Evolutionary conservation across 1,284 basidiomycete species (phyloP), one percentile per base, ranked within the genome.

Genomic region (Microbotryum saponariae): DNA sequence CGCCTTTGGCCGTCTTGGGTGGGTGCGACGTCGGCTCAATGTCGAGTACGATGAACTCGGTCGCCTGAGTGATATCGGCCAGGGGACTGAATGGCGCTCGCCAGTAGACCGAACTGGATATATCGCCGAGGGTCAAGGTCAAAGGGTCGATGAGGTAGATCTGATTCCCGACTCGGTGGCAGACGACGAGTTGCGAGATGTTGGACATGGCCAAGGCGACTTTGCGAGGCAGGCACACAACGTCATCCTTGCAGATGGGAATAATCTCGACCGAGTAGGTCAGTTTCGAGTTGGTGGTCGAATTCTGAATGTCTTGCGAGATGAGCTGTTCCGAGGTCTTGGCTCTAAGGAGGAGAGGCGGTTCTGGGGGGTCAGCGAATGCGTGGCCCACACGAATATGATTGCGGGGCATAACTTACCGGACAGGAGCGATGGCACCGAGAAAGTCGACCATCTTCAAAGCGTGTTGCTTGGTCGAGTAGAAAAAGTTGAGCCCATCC

Each of bases 361-460:
- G 31, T 45, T 4, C 27, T 25, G 37, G 55, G 29, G 48, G 31
- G 20, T 48, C 23, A 27, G 4, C 21, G 25, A 51, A 56, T 54
- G 42, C 55, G 31, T 31, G 18, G 45, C 37, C 25, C 27, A 23
- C 25, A 47, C 12, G 12, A 50, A 14, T 46, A 29, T 42, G 4
- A 46, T 31, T 18, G 12, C 29, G 23, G 52, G n/a, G 52, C 33
- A 12, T 6, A 27, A 75, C 85, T 27, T 10, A 60, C 67, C 58
- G 56, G 25, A 63, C 82, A 3, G 96, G 94, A 0, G 92, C 91
- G 9, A 97, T 89, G 37, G 88, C 82, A 20, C 81, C 78, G 63
- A 98, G 77, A 76, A 98, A 98, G 63, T 98, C 94, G n/a, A 88
- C 84, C 93, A 97, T 97, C 77, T 94, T 94, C 74, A 94, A 82